Percentiles rank a stretch among this genome's conserved stretches.
Evolutionary conservation across 768 basidiomycete genomes (phyloP).

Genomic region (Phaeotremella fagi): DNA sequence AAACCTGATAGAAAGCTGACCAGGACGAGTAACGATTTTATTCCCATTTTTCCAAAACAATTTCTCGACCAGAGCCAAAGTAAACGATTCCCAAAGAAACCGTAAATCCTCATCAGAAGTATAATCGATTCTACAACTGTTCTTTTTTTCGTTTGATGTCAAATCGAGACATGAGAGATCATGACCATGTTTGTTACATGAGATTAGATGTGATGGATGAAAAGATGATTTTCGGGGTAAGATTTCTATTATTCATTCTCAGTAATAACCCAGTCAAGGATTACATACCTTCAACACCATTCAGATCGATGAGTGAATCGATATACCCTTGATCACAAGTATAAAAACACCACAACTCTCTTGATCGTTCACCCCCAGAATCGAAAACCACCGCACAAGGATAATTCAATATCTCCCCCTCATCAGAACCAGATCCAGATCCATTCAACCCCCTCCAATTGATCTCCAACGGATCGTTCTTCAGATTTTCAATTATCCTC

Average conservation of each 20-base stretch:
- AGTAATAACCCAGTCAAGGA: too few species aligned
- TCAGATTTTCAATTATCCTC: too few species aligned
- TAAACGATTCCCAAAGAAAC: constrained; percentile 5
- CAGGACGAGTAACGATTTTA: constrained; percentile 4
- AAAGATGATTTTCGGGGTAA: too few species aligned
- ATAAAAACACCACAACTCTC: constrained; percentile 2
- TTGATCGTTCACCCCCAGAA: background rate
- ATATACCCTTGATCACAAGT: background rate
- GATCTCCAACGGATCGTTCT: constrained; percentile 13
- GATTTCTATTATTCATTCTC: too few species aligned
- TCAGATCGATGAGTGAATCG: background rate
- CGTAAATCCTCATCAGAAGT: background rate
- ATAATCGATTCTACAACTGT: constrained; percentile 7
- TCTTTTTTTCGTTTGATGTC: background rate
- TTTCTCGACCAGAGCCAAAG: constrained; percentile 19
- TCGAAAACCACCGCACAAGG: constrained; percentile 5
- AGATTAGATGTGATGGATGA: background rate
- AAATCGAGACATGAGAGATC: constrained; percentile 8
- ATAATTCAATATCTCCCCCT: background rate
- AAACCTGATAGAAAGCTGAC: background rate
- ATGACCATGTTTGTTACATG: constrained; percentile 14
- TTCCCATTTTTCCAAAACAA: constrained; percentile 16
- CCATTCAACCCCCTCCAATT: constrained; percentile 20
- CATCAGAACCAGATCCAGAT: background rate
- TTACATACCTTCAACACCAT: too few species aligned